Conservation (phyloP, 495 filamentous ascomycete species). For the Rhizodiscina lignyota region DNA sequence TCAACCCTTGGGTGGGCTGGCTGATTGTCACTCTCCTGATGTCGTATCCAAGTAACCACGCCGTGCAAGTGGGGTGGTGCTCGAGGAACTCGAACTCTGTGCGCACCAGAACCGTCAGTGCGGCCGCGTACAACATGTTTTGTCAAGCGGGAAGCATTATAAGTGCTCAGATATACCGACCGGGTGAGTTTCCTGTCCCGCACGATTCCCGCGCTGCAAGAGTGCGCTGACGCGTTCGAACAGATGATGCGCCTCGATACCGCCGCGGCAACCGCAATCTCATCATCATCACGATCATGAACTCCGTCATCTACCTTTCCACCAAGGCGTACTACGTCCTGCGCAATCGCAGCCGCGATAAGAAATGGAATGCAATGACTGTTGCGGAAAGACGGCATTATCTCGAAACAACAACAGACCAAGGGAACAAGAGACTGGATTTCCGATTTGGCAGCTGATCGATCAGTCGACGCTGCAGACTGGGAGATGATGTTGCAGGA, state of each 20-base stretch:
- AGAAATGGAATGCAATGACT: constrained; percentile 12
- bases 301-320: constrained; percentile 23
- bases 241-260: constrained; percentile 37
- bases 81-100: constrained; percentile 52
- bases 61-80: constrained; percentile 51
- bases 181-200: too few species aligned
- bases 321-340: constrained; percentile 28
- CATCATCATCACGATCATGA: constrained; percentile 27
- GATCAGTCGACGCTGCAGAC: too few species aligned
- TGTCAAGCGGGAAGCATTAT: constrained; percentile 33
- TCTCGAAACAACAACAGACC: constrained; percentile 5
- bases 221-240: too few species aligned
- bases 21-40: background rate
- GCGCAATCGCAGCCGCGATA: constrained; percentile 20
- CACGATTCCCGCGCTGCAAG: too few species aligned
- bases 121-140: constrained; percentile 31
- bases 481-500: too few species aligned
- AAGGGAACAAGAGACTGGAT: constrained; percentile 10
- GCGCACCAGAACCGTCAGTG: constrained; percentile 45
- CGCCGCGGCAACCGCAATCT: constrained; percentile 32
- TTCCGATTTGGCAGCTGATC: constrained; percentile 12
- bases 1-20: background rate
- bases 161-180: constrained; percentile 36
- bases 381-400: constrained; percentile 4
- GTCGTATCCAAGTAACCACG: constrained; percentile 20